Evolutionary conservation across 495 filamentous ascomycete species (phyloP).

Genomic region (Gamarada debralockiae): DNA sequence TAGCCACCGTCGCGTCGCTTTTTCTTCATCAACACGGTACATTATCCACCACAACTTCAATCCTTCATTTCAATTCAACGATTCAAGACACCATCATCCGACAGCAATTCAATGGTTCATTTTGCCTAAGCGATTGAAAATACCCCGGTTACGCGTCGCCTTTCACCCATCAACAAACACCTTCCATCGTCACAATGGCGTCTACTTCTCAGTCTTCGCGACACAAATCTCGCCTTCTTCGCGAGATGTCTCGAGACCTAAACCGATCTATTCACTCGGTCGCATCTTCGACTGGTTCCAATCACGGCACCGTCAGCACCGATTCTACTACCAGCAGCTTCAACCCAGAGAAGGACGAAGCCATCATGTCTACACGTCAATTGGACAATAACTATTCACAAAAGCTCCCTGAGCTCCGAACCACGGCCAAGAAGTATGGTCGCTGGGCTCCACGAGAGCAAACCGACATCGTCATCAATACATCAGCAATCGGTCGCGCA

Average conservation of each 20-base stretch:
- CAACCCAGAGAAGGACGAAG: conserved; percentile 20
- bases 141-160: too few species aligned
- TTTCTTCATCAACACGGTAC: too few species aligned
- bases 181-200: too few species aligned
- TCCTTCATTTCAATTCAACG: too few species aligned
- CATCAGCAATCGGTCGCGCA: conserved; percentile 15
- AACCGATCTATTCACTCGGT: neutral
- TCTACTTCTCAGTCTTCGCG: neutral
- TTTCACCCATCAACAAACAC: too few species aligned
- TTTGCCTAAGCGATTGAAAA: too few species aligned
- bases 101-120: too few species aligned
- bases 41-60: too few species aligned
- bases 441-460: conserved; percentile 14
- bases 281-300: conserved; percentile 23
- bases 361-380: conserved; percentile 15
- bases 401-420: conserved; percentile 20
- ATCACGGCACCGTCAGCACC: conserved; percentile 23
- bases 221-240: neutral
- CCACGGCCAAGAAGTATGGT: conserved; percentile 24
- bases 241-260: neutral
- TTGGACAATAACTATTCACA: conserved; percentile 2
- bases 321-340: conserved; percentile 15
- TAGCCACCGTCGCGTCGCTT: too few species aligned
- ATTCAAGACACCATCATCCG: too few species aligned
- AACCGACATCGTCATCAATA: conserved; percentile 16